These are phyloP conservation scores for Trichoderma breve DNA, from an alignment of 2,329 filamentous ascomycete species.

Conservation along the genomic window DNA sequence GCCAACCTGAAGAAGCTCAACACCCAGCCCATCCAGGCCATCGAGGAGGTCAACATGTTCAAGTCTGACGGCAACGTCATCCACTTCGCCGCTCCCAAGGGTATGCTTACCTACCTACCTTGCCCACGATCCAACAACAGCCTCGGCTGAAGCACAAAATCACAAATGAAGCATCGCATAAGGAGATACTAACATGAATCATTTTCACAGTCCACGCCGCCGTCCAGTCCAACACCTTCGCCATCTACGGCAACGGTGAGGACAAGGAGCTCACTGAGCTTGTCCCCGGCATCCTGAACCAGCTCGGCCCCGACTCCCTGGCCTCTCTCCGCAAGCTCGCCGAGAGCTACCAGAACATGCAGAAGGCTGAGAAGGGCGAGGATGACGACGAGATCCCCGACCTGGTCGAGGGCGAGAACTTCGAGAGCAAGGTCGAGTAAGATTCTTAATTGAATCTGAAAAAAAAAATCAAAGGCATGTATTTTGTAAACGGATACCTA, in stretches of 20 bases:
- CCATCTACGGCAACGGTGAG: constrained; percentile 97
- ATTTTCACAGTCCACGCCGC: constrained; percentile 78
- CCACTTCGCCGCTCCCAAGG: constrained; percentile 97
- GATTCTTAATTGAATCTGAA: background rate
- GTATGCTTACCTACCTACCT: constrained; percentile 65
- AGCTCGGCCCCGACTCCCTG: constrained; percentile 96
- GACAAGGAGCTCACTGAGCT: constrained; percentile 99
- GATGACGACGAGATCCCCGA: constrained; percentile 97
- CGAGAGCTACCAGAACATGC: constrained; percentile 99
- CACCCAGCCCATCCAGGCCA: constrained; percentile 98
- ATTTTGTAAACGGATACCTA: constrained; percentile 15
- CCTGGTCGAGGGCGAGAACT: constrained; percentile 94
- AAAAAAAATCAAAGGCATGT: background rate
- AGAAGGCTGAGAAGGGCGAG: constrained; percentile 83
- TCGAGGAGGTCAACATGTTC: constrained; percentile 99
- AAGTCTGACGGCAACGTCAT: constrained; percentile 99
- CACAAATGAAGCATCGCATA: background rate
- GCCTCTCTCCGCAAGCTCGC: constrained; percentile 97
- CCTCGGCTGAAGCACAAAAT: background rate
- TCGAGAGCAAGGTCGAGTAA: constrained; percentile 95
- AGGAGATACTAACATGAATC: background rate
- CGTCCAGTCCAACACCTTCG: constrained; percentile 97
- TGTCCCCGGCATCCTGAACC: constrained; percentile 98
- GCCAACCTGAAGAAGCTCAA: constrained; percentile 98
- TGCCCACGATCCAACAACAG: background rate